phyloP scores from a whole-genome alignment of 1,284 basidiomycete genomes.

The Meira miltonrushii region DNA sequence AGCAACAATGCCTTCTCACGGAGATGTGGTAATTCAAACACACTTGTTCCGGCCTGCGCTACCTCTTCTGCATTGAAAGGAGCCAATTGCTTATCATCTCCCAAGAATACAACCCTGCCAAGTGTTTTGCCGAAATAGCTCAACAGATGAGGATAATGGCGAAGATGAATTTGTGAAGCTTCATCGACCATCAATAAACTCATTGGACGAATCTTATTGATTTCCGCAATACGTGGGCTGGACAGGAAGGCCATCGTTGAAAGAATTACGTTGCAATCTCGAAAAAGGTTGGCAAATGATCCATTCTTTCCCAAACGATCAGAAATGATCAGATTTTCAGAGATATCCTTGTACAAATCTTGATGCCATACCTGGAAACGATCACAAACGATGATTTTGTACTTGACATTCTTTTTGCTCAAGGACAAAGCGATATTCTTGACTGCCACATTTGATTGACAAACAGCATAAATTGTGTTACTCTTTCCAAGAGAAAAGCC shows the following conservation, averaged over 20 bases:
- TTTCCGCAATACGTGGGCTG: not conserved
- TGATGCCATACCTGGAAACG: slow-evolving; percentile 13
- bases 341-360: slow-evolving; percentile 10
- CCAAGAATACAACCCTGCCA: slow-evolving; percentile 12
- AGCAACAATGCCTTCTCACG: slow-evolving; percentile 11
- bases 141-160: slow-evolving; percentile 10
- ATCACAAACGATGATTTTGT: slow-evolving; percentile 9
- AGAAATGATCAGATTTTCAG: not conserved
- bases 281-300: not conserved
- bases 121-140: slow-evolving; percentile 5
- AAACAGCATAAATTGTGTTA: slow-evolving; percentile 3
- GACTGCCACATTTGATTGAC: slow-evolving; percentile 12
- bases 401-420: not conserved
- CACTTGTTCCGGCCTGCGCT: not conserved
- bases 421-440: slow-evolving; percentile 12
- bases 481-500: too few relatives aligned
- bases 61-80: slow-evolving; percentile 14
- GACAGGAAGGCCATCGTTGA: slow-evolving; percentile 9
- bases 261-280: slow-evolving; percentile 3
- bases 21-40: slow-evolving; percentile 11
- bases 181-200: slow-evolving; percentile 15
- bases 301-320: not conserved
- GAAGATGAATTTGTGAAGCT: slow-evolving; percentile 14
- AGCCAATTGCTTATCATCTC: slow-evolving; percentile 15
- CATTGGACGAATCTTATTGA: slow-evolving; percentile 8